These are phyloP conservation scores for Cryptococcus wingfieldii DNA, from an alignment of 1,284 basidiomycete genomes.

Conservation along the genomic window DNA sequence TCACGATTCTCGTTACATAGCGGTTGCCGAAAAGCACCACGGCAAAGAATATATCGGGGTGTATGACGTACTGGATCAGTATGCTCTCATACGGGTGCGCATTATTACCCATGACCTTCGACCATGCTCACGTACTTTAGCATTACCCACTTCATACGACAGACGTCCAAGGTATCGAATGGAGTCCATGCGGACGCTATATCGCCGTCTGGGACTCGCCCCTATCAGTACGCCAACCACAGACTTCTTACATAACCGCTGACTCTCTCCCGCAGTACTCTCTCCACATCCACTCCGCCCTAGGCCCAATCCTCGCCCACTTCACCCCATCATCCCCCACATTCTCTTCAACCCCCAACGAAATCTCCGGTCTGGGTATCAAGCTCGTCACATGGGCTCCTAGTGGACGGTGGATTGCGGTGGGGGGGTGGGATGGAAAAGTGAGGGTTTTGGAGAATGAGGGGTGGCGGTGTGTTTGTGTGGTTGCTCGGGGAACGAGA, in stretches of 20 bases:
- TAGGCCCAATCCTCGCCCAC: conserved; percentile 64
- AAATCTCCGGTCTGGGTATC: conserved; percentile 75
- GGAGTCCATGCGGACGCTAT: conserved; percentile 76
- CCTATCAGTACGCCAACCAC: conserved; percentile 59
- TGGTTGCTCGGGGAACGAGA: conserved; percentile 59
- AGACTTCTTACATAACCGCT: neutral
- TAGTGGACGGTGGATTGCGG: conserved; percentile 67
- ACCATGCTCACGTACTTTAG: conserved; percentile 44
- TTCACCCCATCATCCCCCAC: conserved; percentile 39
- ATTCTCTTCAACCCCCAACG: conserved; percentile 10
- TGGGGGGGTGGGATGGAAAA: conserved; percentile 80
- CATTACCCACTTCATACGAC: conserved; percentile 76
- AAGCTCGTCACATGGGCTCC: conserved; percentile 75
- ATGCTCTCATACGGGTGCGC: conserved; percentile 68
- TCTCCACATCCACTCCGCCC: conserved; percentile 66
- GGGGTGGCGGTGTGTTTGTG: conserved; percentile 68
- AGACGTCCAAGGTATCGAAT: conserved; percentile 66
- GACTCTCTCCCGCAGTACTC: conserved; percentile 60
- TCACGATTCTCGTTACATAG: conserved; percentile 70
- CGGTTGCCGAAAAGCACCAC: conserved; percentile 75
- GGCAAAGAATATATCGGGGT: conserved; percentile 78
- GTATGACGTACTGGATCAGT: conserved; percentile 67
- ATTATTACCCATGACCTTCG: neutral
- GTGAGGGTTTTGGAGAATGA: conserved; percentile 73
- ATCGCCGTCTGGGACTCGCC: conserved; percentile 78